phyloP scores from a whole-genome alignment of 2,329 filamentous ascomycete species.

The Cryphonectria parasitica region DNA sequence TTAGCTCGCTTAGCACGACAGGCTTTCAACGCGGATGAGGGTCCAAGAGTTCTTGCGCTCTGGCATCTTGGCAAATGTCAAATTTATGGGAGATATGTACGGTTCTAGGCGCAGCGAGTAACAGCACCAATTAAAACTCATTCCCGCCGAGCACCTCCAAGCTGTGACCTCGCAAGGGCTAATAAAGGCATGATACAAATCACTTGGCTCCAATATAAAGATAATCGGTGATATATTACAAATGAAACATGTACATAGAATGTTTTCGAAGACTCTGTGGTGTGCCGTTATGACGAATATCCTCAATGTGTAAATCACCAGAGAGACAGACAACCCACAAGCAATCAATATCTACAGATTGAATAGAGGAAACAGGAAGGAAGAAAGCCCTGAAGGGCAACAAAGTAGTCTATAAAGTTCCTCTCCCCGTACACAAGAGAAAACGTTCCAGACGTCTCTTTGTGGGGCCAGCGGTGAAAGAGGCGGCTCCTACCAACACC shows the following conservation, averaged over 20 bases:
- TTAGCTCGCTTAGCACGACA: background rate
- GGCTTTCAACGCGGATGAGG: background rate
- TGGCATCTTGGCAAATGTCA: background rate
- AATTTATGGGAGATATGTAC: background rate
- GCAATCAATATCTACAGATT: background rate
- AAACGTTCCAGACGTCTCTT: background rate
- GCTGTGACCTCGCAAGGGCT: background rate
- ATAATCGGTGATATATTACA: background rate
- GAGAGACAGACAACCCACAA: background rate
- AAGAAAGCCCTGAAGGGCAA: too few relatives aligned
- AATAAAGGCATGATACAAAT: background rate
- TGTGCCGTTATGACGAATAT: background rate
- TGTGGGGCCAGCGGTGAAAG: background rate
- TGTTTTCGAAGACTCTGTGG: background rate
- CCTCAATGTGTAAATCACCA: background rate
- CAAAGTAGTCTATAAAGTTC: background rate
- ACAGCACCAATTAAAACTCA: background rate
- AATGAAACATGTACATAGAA: background rate
- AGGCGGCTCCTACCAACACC: background rate
- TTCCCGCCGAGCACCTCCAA: background rate
- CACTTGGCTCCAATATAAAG: background rate
- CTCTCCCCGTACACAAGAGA: background rate
- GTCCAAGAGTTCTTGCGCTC: background rate
- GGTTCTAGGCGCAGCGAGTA: background rate
- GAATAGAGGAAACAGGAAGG: background rate